Percentiles rank a stretch among this genome's conserved stretches.
These are phyloP conservation scores for Aspergillus saccharolyticus DNA, from an alignment of 495 filamentous ascomycete species.

Conservation along the genomic window DNA sequence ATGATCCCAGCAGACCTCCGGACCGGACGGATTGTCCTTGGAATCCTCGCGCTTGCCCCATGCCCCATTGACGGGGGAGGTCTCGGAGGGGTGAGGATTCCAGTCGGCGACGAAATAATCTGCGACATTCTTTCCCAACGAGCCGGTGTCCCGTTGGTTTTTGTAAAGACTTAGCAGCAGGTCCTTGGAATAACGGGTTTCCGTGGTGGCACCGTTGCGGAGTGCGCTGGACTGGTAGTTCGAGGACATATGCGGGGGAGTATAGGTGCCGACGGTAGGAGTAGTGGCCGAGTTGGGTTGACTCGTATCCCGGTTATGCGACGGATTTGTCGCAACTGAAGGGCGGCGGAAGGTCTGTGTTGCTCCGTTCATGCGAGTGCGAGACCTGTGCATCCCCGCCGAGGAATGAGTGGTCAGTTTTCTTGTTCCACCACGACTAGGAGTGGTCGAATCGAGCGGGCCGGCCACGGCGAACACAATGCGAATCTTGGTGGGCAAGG, in stretches of 20 bases:
- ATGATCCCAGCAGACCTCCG: constrained; percentile 86
- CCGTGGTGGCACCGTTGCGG: constrained; percentile 52
- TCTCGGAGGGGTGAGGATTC: constrained; percentile 57
- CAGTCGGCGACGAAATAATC: constrained; percentile 70
- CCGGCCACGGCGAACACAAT: not conserved
- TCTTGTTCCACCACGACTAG: not conserved
- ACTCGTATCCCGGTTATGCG: constrained; percentile 45
- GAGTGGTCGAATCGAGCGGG: not conserved
- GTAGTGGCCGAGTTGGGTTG: constrained; percentile 46
- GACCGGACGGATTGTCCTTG: constrained; percentile 58
- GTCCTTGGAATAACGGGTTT: constrained; percentile 74
- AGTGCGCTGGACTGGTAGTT: constrained; percentile 38
- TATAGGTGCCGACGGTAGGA: constrained; percentile 51
- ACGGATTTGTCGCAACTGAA: constrained; percentile 62
- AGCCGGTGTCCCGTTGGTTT: constrained; percentile 51
- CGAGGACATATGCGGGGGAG: constrained; percentile 56
- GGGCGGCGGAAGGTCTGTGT: constrained; percentile 83
- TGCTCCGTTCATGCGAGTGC: constrained; percentile 67
- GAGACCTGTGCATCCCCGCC: constrained; percentile 45
- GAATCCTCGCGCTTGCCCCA: constrained; percentile 76
- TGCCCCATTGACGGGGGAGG: constrained; percentile 54
- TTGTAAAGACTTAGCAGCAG: constrained; percentile 74
- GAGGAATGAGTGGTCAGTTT: constrained; percentile 15
- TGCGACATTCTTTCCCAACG: constrained; percentile 56
- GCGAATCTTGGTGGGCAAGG: not conserved